Evolutionary conservation across 306 rosid genomes (phyloP).

Genomic region (Nissolia schottii): DNA sequence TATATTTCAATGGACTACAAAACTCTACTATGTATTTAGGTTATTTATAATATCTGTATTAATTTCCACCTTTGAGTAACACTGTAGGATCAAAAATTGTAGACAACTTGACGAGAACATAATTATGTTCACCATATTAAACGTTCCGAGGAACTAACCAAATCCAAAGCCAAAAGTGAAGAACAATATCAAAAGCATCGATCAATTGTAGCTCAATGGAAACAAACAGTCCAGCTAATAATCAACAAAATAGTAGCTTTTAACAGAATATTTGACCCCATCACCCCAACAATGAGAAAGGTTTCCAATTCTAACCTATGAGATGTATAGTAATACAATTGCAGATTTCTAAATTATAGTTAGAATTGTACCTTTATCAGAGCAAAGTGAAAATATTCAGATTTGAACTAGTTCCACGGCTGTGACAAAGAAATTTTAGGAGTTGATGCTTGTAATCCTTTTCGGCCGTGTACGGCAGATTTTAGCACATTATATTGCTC

Average conservation of each 20-base stretch:
- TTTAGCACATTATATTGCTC: conserved; percentile 81
- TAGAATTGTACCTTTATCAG: conserved; percentile 38
- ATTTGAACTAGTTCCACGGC: conserved; percentile 66
- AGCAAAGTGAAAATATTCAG: conserved; percentile 23
- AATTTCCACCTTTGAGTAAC: neutral
- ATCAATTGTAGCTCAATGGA: conserved; percentile 6
- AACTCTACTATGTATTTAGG: neutral
- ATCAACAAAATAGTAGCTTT: neutral
- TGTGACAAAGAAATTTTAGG: conserved; percentile 71
- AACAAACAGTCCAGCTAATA: neutral
- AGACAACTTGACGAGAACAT: neutral
- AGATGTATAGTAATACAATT: neutral
- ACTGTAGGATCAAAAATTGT: neutral
- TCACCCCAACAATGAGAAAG: neutral
- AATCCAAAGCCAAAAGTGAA: conserved; percentile 9
- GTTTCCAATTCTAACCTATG: conserved; percentile 2
- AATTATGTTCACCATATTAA: neutral
- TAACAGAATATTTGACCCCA: neutral
- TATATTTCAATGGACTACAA: neutral
- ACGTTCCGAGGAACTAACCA: neutral
- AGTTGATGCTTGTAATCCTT: conserved; percentile 67
- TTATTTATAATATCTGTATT: neutral
- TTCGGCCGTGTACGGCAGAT: conserved; percentile 60
- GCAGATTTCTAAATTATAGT: conserved; percentile 7
- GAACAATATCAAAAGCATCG: conserved; percentile 1